A percentile compares a stretch with the other conserved stretches of the same genome.
Evolutionary conservation across 306 rosid species (phyloP).

Genomic region (Quercus engelmannii): DNA sequence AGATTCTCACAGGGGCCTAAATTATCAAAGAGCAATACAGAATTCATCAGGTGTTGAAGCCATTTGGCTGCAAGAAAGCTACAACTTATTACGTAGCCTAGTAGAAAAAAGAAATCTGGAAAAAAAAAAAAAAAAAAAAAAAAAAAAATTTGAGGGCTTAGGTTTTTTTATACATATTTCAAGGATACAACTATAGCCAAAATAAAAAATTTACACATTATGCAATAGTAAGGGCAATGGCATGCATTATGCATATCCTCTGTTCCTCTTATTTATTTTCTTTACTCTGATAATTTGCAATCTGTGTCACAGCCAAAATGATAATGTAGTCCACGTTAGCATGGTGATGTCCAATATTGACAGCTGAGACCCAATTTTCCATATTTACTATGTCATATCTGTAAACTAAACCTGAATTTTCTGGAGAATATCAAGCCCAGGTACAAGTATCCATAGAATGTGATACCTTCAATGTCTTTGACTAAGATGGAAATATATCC

Average conservation of each 20-base stretch:
- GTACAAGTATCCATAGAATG: not conserved
- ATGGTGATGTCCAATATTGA: not conserved
- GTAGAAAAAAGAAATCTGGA: not conserved
- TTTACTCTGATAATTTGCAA: not conserved
- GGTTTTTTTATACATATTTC: not conserved
- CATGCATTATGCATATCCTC: too few relatives aligned
- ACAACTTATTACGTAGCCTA: not conserved
- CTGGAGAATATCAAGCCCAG: not conserved
- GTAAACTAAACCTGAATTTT: not conserved
- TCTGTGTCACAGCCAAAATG: not conserved
- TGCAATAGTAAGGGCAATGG: too few relatives aligned
- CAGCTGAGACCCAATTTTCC: not conserved
- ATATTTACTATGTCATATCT: not conserved
- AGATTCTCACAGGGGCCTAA: too few relatives aligned
- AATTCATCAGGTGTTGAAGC: too few relatives aligned
- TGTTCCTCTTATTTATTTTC: not conserved
- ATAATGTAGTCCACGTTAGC: not conserved
- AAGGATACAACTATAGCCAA: not conserved
- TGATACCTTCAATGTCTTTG: constrained; percentile 11
- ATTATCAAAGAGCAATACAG: too few relatives aligned
- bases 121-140: not conserved
- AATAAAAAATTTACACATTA: not conserved
- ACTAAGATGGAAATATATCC: constrained; percentile 48
- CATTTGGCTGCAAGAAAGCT: not conserved
- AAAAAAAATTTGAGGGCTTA: too few relatives aligned